Evolutionary conservation across 306 rosid species (phyloP).

Genomic region (Dryas drummondii): DNA sequence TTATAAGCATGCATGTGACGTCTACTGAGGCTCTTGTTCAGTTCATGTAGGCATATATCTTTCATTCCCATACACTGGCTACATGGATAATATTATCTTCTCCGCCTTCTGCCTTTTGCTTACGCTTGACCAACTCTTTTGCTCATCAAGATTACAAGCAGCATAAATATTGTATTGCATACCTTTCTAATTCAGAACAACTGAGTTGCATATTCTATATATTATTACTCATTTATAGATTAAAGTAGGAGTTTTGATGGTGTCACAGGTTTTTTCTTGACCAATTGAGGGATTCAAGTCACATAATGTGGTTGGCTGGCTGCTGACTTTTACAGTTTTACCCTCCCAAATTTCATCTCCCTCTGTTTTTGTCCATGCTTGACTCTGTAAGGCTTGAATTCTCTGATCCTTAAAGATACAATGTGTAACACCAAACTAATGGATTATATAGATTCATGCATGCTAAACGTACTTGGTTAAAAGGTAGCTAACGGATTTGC

Average conservation of each 20-base stretch:
- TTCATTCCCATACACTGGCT: constrained; percentile 11
- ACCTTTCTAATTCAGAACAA: too few species aligned
- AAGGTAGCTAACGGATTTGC: too few species aligned
- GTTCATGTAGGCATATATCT: constrained; percentile 30
- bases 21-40: constrained; percentile 22
- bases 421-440: not conserved
- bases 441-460: too few species aligned
- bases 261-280: not conserved
- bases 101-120: constrained; percentile 8
- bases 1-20: constrained; percentile 20
- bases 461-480: too few species aligned
- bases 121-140: constrained; percentile 23
- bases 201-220: too few species aligned
- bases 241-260: not conserved
- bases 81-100: constrained; percentile 40
- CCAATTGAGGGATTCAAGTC: not conserved
- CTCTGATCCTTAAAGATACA: not conserved
- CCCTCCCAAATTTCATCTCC: not conserved
- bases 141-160: constrained; percentile 21
- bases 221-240: not conserved
- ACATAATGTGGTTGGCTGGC: too few species aligned
- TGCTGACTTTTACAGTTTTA: not conserved
- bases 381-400: not conserved
- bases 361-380: not conserved
- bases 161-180: not conserved